A percentile compares a stretch with the other conserved stretches of the same genome.
Conservation (phyloP, 768 basidiomycete genomes). For the Neoboletus subvelutipes region DNA sequence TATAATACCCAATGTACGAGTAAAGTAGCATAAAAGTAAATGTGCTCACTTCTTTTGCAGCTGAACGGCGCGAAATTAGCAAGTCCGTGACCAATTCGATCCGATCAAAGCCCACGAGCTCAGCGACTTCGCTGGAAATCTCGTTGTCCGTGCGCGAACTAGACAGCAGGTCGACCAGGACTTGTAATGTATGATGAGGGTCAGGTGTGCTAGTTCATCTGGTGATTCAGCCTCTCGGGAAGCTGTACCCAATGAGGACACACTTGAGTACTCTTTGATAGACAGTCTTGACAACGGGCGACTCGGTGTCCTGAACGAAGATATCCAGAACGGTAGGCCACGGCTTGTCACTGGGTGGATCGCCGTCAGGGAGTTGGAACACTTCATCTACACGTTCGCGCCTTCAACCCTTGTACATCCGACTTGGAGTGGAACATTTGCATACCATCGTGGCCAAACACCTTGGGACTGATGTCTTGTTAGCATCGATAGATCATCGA, state of each 20-base stretch:
- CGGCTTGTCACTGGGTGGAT: constrained; percentile 13
- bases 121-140: constrained; percentile 75
- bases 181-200: constrained; percentile 8
- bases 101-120: constrained; percentile 81
- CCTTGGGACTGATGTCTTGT: constrained; percentile 18
- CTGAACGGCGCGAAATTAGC: constrained; percentile 50
- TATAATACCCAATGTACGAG: background rate
- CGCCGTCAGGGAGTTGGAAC: constrained; percentile 9
- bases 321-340: constrained; percentile 37
- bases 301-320: constrained; percentile 14
- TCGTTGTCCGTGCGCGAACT: constrained; percentile 59
- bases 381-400: constrained; percentile 13
- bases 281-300: constrained; percentile 1
- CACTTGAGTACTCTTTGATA: constrained; percentile 18
- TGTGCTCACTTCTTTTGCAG: constrained; percentile 49
- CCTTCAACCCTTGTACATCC: constrained; percentile 3
- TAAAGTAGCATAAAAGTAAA: background rate
- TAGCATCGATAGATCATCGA: constrained; percentile 13
- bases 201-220: constrained; percentile 14
- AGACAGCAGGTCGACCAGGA: constrained; percentile 42
- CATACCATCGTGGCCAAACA: constrained; percentile 18
- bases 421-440: background rate
- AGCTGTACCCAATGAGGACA: background rate
- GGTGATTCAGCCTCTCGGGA: constrained; percentile 3
- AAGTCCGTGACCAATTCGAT: constrained; percentile 78